These are phyloP conservation scores for Fonsecaea monophora DNA, from an alignment of 2,329 filamentous ascomycete genomes.

Conservation along the genomic window DNA sequence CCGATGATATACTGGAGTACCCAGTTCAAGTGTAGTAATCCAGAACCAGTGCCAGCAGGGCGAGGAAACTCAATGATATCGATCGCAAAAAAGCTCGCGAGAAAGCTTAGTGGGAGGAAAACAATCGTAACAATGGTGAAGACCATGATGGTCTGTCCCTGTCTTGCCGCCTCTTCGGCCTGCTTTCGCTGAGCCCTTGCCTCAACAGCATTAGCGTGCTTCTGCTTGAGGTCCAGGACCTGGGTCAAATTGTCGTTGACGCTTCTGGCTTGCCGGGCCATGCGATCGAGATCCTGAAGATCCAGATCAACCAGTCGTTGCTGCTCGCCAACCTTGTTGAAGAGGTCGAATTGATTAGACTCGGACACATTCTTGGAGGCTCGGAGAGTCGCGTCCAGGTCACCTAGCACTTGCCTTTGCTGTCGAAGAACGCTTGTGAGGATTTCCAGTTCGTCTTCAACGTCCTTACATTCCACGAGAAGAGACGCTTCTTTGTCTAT, in stretches of 20 bases:
- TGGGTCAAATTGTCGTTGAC: conserved; percentile 68
- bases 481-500: conserved; percentile 65
- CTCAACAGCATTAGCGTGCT: conserved; percentile 72
- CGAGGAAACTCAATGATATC: conserved; percentile 59
- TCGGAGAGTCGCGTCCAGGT: conserved; percentile 55
- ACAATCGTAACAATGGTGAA: conserved; percentile 67
- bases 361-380: conserved; percentile 20
- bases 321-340: conserved; percentile 52
- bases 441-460: conserved; percentile 71
- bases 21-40: conserved; percentile 55
- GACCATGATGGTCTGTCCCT: conserved; percentile 65
- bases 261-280: conserved; percentile 67
- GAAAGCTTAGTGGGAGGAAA: conserved; percentile 63
- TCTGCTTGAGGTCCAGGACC: conserved; percentile 71
- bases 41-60: conserved; percentile 39
- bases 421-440: conserved; percentile 61
- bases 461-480: conserved; percentile 70
- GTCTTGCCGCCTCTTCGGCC: conserved; percentile 64
- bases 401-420: conserved; percentile 56
- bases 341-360: conserved; percentile 19
- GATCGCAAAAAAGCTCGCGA: conserved; percentile 63
- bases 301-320: conserved; percentile 64
- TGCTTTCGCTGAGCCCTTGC: conserved; percentile 59
- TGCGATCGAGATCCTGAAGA: conserved; percentile 66
- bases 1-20: conserved; percentile 64